A percentile compares a stretch with the other conserved stretches of the same genome.
Conservation (phyloP, 106 monocot genomes). For the Apostasia ramifera region DNA sequence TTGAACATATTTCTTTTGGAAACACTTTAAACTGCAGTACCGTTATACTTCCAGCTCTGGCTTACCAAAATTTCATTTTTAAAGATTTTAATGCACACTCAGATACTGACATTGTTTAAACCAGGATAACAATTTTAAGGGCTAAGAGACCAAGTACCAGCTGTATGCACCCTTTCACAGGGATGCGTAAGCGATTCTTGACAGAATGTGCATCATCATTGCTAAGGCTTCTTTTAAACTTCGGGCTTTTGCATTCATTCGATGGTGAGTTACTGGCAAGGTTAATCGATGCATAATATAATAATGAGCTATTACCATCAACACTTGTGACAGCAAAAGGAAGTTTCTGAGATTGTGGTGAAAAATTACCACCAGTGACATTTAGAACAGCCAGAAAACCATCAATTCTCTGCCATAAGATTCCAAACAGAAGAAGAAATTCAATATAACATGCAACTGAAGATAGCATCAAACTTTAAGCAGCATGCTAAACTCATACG, state of each 20-base stretch:
- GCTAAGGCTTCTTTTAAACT: conserved; percentile 64
- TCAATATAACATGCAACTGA: background rate
- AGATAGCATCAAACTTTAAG: conserved; percentile 1
- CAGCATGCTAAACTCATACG: background rate
- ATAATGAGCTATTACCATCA: conserved; percentile 73
- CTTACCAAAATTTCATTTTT: too few relatives aligned
- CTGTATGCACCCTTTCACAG: conserved; percentile 86
- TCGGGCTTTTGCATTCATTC: conserved; percentile 39
- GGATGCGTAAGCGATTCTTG: conserved; percentile 74
- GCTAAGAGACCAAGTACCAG: conserved; percentile 60
- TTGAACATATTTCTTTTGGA: too few relatives aligned
- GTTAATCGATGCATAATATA: conserved; percentile 90
- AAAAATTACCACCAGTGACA: conserved; percentile 81
- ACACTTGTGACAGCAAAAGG: conserved; percentile 83
- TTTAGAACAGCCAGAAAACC: conserved; percentile 91
- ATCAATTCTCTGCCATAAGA: conserved; percentile 64
- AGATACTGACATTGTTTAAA: too few relatives aligned
- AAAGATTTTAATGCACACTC: too few relatives aligned
- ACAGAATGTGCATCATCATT: conserved; percentile 53
- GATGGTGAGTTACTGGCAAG: conserved; percentile 45
- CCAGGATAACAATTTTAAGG: background rate
- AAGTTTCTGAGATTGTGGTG: conserved; percentile 67
- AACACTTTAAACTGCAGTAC: too few relatives aligned
- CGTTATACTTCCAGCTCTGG: too few relatives aligned
- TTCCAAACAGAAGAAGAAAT: conserved; percentile 11